Conservation (phyloP, 192 early-diverging fungal genomes). For the Chytriomyces sp. region DNA sequence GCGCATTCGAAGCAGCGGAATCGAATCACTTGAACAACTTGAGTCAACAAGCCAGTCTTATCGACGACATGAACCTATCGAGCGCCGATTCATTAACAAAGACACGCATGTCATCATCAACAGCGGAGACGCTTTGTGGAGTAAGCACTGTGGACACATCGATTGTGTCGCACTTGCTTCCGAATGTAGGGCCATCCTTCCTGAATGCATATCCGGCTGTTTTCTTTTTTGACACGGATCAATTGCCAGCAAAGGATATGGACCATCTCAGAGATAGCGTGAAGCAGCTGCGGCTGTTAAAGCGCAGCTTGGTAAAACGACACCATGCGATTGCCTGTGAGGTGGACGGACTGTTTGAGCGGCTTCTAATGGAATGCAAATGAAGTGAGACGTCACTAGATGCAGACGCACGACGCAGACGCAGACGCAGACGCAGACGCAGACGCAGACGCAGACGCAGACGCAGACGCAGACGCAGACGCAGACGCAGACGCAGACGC, state of each 20-base stretch:
- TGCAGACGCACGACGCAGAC: too few relatives aligned
- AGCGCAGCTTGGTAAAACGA: constrained; percentile 9
- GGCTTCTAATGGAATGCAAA: not conserved
- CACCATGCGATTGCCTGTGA: constrained; percentile 4
- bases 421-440: too few relatives aligned
- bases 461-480: too few relatives aligned
- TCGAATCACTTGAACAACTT: not conserved
- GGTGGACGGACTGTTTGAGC: constrained; percentile 23
- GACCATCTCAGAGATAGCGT: not conserved
- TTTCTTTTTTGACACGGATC: constrained; percentile 20
- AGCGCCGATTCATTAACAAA: not conserved
- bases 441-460: too few relatives aligned
- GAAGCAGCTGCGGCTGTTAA: not conserved
- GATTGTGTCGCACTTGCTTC: not conserved
- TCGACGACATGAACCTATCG: not conserved
- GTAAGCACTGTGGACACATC: not conserved
- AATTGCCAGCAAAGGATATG: constrained; percentile 4
- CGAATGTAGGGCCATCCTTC: not conserved
- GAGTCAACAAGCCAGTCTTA: not conserved
- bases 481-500: too few relatives aligned
- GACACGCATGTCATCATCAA: not conserved
- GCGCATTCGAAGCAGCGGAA: not conserved
- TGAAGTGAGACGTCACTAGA: not conserved
- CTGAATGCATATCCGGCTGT: constrained; percentile 12
- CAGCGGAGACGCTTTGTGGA: not conserved